A percentile compares a stretch with the other conserved stretches of the same genome.
These are phyloP conservation scores for Yarrowia keelungensis DNA, from an alignment of 805 yeast species.

Conservation along the genomic window DNA sequence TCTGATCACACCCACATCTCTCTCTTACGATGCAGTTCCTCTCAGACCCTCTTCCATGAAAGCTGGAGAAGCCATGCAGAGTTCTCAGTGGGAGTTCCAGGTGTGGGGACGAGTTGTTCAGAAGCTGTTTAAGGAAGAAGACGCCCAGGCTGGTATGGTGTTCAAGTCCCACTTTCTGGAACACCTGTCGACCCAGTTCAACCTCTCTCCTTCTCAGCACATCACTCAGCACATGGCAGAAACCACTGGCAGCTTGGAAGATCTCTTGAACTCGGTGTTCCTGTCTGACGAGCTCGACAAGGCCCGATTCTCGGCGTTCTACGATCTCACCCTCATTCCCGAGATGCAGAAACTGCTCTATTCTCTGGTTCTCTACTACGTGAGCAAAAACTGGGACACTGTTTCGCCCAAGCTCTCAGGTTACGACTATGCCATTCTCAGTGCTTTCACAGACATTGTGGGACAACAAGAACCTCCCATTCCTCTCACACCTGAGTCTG, in stretches of 20 bases:
- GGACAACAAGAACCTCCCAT: slow-evolving; percentile 28
- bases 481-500: slow-evolving; percentile 6
- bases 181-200: slow-evolving; percentile 19
- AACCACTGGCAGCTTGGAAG: slow-evolving; percentile 11
- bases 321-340: slow-evolving; percentile 21
- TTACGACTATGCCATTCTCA: slow-evolving; percentile 23
- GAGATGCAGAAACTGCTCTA: slow-evolving; percentile 30
- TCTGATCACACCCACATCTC: slow-evolving; percentile 5
- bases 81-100: slow-evolving; percentile 34
- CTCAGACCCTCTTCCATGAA: slow-evolving; percentile 26
- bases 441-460: not conserved
- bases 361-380: slow-evolving; percentile 18
- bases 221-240: slow-evolving; percentile 12
- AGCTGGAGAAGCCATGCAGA: slow-evolving; percentile 26
- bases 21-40: slow-evolving; percentile 24
- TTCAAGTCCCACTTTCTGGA: slow-evolving; percentile 17
- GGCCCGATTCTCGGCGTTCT: slow-evolving; percentile 29
- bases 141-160: slow-evolving; percentile 17
- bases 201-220: slow-evolving; percentile 7
- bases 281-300: slow-evolving; percentile 15
- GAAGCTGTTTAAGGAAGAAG: slow-evolving; percentile 20
- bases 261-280: slow-evolving; percentile 14
- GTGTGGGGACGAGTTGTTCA: slow-evolving; percentile 30
- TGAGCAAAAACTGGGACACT: slow-evolving; percentile 33
- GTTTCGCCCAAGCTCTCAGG: slow-evolving; percentile 9